Percentiles rank a stretch among this genome's conserved stretches.
phyloP scores from a whole-genome alignment of 1,139 yeast species.

The Candida sojae region DNA sequence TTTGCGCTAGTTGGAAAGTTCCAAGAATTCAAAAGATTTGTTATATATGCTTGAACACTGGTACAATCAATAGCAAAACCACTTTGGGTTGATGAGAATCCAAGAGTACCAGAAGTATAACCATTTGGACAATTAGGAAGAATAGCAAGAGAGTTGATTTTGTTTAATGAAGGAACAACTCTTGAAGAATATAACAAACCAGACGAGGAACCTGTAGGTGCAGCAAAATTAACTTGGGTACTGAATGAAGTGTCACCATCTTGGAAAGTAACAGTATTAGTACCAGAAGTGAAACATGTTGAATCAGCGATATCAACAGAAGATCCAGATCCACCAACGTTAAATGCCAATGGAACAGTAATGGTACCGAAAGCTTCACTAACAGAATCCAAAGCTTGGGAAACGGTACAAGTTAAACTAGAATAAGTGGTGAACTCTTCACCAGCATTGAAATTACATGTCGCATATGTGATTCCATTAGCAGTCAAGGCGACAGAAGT shows the following conservation, averaged over 20 bases:
- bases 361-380: slow-evolving; percentile 14
- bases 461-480: slow-evolving; percentile 29
- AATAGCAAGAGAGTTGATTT: slow-evolving; percentile 19
- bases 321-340: slow-evolving; percentile 24
- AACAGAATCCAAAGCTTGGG: slow-evolving; percentile 7
- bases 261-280: slow-evolving; percentile 26
- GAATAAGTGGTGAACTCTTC: slow-evolving; percentile 24
- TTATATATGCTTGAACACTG: slow-evolving; percentile 20
- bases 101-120: slow-evolving; percentile 24
- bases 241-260: slow-evolving; percentile 28
- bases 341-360: slow-evolving; percentile 28
- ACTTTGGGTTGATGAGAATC: slow-evolving; percentile 13
- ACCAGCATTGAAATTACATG: slow-evolving; percentile 26
- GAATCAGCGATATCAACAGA: slow-evolving; percentile 24
- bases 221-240: slow-evolving; percentile 17
- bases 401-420: slow-evolving; percentile 25
- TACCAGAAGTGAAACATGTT: slow-evolving; percentile 21
- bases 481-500: slow-evolving; percentile 16
- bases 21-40: slow-evolving; percentile 26
- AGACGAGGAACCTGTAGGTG: background rate
- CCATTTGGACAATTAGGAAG: slow-evolving; percentile 28
- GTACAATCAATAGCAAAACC: slow-evolving; percentile 23
- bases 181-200: background rate
- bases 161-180: slow-evolving; percentile 9
- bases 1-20: slow-evolving; percentile 16